These are phyloP conservation scores for Pleodorina starrii DNA, from an alignment of 139 green algal species.

Conservation along the genomic window DNA sequence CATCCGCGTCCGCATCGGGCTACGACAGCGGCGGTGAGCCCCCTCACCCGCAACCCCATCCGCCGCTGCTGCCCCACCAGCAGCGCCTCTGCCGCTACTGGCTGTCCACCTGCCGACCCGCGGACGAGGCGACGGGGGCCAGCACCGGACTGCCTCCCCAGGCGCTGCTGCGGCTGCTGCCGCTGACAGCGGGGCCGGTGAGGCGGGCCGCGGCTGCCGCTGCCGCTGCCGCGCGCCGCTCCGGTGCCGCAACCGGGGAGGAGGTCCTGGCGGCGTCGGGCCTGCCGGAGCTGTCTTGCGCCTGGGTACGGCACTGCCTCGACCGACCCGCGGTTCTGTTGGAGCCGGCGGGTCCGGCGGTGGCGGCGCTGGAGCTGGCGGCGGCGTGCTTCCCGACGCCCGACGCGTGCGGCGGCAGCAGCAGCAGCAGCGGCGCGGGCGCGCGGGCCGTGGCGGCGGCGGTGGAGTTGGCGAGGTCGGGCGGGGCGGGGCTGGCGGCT, in stretches of 20 bases:
- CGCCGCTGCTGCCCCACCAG: constrained; percentile 27
- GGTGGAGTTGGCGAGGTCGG: neutral
- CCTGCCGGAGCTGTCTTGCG: constrained; percentile 7
- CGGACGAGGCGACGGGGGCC: neutral
- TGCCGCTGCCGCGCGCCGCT: neutral
- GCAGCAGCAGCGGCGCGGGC: neutral
- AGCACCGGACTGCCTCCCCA: neutral
- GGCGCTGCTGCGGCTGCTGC: constrained; percentile 12
- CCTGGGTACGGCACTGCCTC: neutral
- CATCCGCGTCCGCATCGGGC: neutral
- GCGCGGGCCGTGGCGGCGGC: neutral
- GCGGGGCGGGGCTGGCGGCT: neutral
- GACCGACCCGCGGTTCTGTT: neutral
- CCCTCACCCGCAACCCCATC: neutral
- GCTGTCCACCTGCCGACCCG: constrained; percentile 3
- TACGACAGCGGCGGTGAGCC: neutral
- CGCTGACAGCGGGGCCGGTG: neutral
- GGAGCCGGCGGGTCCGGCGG: neutral
- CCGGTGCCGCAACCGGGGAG: constrained; percentile 5
- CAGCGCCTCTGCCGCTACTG: constrained; percentile 32
- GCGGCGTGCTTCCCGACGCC: constrained; percentile 29
- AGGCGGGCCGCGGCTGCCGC: neutral
- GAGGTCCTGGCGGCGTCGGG: neutral
- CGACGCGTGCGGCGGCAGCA: neutral
- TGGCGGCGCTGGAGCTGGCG: constrained; percentile 30